Evolutionary conservation across 1,284 basidiomycete species (phyloP), one percentile per base, ranked within the genome.

Genomic region (Tausonia pullulans): DNA sequence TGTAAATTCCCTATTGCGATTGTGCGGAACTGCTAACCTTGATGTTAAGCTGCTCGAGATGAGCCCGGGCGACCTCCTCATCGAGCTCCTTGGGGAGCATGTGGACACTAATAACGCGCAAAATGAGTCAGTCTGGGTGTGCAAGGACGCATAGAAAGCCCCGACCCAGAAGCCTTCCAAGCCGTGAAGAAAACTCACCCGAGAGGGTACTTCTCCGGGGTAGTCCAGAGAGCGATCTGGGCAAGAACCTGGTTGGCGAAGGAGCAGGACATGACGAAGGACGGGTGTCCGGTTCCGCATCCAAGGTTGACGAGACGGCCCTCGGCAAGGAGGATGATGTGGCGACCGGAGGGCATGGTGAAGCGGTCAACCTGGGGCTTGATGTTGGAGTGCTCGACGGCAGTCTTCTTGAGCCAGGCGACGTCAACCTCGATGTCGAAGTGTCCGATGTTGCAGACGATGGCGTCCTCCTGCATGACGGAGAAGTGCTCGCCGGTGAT

Each of bases 291-390:
- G 69, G 90, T 95, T 56, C 80, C 87, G 67, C 79, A 94, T 81
- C 95, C 95, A 72, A 98, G 83, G 85, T 98, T 98, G 77, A 98
- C 95, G 69, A 98, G 88, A 82, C 96, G 95, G 70, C 95, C 95
- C 76, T 98, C 92, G 65, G 95, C 95, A 69, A 99, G 90, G 65
- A 99, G 87, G 79, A 99, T 88, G 80, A 99, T 80, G 82, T 98
- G 95, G 69, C 90, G 88, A 67, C 92, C 93, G 65, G 79, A 84
- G 67, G 86, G 71, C 87, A 95, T 91, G 73, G 91, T 96, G 85
- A 81, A 98, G 71, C 95, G 90, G 81, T 99, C 95, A 64, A 99
- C 96, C 81, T 99, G 95, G 72, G 95, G 96, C 83, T 99, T 99
- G 81, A 99, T 83, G 82, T 98, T 97, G 76, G 87, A 82, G 69